Base-by-base conservation (phyloP, 345 rosid genomes). In the Euphorbia pulcherrima region DNA sequence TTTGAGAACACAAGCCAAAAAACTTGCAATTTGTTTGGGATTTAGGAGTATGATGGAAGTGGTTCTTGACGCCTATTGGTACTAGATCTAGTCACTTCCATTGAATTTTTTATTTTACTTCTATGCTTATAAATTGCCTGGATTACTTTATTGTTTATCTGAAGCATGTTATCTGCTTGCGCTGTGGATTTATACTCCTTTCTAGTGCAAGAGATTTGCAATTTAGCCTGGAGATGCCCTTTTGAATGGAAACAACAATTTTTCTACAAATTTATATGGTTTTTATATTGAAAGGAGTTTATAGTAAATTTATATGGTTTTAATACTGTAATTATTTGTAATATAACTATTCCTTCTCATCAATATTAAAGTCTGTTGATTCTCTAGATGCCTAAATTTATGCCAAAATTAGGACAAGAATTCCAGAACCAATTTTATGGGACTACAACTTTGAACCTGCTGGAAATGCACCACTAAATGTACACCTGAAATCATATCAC, bases 401-500 rank as follows among this genome's bases (percentile, higher is more conserved):
- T 77, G 92, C 97, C 6, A 96, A 91, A 83, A 80, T 93, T 66
- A 84, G 92, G 83, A 90, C 96, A 6, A 86, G 84, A 69, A 87
- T 89, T 63, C 92, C 92, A 0, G 92, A 93, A 26, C 86, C 94
- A 4, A 68, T 78, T 48, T 80, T 87, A 16, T 90, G 96, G 94
- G 97, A 89, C 85, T 89, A 85, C 72, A 83, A 87, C 79, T 90
- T 89, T 64, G 95, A 90, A 73, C 96, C 87, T 50, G 91, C 87
- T 27, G 97, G 95, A 80, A 84, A 76, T 73, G 72, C 74, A 14
- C 92, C 95, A 0, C 82, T 86, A 20, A 89, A 86, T 78, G 14
- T 61, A 39, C 6, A 23, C 64, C 35, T 37, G 11, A 60, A 13
- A 53, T 12, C 33, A 57, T 17, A 17, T 57, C 61, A 35, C 23